Evolutionary conservation across 2,329 filamentous ascomycete species (phyloP), one percentile per base, ranked within the genome.

Genomic region (Verticillium tricorpus): DNA sequence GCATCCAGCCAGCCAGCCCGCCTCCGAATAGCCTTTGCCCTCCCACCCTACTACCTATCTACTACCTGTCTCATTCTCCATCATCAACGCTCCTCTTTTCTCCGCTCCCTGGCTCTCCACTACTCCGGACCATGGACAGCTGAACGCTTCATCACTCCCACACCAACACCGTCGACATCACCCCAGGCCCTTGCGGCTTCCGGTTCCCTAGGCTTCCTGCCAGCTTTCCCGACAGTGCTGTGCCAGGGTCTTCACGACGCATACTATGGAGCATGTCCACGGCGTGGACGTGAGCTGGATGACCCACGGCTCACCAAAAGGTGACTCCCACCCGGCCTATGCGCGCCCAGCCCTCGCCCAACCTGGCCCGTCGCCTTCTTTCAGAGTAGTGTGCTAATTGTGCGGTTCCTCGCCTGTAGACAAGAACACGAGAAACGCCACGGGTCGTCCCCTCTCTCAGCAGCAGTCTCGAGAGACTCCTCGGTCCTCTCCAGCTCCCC

Each of bases 281-380:
- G 89, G 89, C 67, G 85, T 96, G 71, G 92, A 96, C 77, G 92
- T 96, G 72, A 93, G 90, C 76, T 96, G 92, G 92, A 90, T 96
- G 81, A 84, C 84, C 69, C 90, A 95, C 77, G 90, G 91, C 72
- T 86, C 89, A 69, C 87, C 88, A 66, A 93, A 90, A 89, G 92
- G 92, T 91, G 82, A 76, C 83, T 77, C 62, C 31, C 54, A 32
- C 54, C 31, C 12, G 19, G 6, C 14, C 32, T 56, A 28, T 28
- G 52, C 28, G 54, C 54, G 14, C 54, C 15, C 31, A 32, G 6
- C 5, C 28, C 31, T 56, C 54, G n/a, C 28, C 28, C 17, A 22
- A n/a, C 3, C 9, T n/a, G 7, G 19, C 45, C 28, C 19, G 9
- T 25, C 45, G 11, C 19, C 19, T 50, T 50, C 19, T 50, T 22